Percentiles rank a stretch among this genome's conserved stretches.
These are phyloP conservation scores for Neurospora tetrasperma DNA, from an alignment of 495 filamentous ascomycete genomes.

Conservation along the genomic window DNA sequence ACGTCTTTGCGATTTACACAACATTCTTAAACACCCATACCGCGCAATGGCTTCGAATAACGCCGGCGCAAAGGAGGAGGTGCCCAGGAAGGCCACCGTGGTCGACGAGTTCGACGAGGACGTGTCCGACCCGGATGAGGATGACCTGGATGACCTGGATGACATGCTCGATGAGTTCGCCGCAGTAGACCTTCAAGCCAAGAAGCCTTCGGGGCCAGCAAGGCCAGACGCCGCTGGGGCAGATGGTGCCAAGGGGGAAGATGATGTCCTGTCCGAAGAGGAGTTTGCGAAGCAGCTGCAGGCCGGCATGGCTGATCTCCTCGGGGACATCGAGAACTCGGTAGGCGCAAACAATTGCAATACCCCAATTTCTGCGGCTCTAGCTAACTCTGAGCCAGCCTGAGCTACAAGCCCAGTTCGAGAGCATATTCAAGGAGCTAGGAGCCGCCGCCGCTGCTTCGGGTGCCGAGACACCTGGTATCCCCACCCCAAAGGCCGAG, in stretches of 20 bases:
- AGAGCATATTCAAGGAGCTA: conserved; percentile 72
- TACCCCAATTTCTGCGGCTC: neutral
- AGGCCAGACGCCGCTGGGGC: conserved; percentile 20
- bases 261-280: conserved; percentile 44
- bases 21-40: neutral
- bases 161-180: conserved; percentile 91
- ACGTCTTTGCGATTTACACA: neutral
- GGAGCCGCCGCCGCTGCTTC: conserved; percentile 36
- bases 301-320: conserved; percentile 73
- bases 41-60: conserved; percentile 11
- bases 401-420: conserved; percentile 79
- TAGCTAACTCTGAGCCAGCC: conserved; percentile 31
- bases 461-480: conserved; percentile 8
- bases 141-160: conserved; percentile 87
- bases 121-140: conserved; percentile 68
- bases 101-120: conserved; percentile 24
- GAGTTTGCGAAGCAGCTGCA: conserved; percentile 79
- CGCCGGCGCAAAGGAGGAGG: conserved; percentile 7
- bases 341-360: conserved; percentile 20
- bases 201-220: conserved; percentile 36
- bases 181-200: conserved; percentile 39
- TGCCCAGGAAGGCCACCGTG: conserved; percentile 11
- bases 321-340: conserved; percentile 57
- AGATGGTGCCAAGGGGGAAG: conserved; percentile 9
- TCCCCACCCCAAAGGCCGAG: conserved; percentile 3